A percentile compares a stretch with the other conserved stretches of the same genome.
These are phyloP conservation scores for Coffea canephora DNA, from an alignment of 257 asterid species.

Conservation along the genomic window DNA sequence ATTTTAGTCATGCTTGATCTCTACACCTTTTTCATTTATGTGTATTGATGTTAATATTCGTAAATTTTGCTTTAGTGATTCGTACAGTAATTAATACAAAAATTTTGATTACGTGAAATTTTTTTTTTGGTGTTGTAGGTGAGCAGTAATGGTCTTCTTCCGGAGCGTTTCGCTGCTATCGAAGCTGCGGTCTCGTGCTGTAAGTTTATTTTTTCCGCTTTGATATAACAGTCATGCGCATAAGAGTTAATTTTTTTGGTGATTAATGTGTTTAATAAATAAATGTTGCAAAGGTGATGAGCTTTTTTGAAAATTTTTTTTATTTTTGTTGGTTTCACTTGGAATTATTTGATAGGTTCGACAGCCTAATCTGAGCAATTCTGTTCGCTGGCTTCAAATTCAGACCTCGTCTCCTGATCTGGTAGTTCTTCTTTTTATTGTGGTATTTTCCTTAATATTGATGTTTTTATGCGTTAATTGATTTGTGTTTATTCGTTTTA, in stretches of 20 bases:
- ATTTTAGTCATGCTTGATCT: no score
- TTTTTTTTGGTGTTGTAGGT: neutral
- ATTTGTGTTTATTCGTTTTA: neutral
- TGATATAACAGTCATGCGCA: no score
- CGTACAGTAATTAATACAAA: no score
- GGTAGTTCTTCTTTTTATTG: slow-evolving; percentile 20
- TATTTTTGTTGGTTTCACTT: neutral
- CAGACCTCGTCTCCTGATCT: slow-evolving; percentile 75
- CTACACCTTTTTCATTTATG: no score
- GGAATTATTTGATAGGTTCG: slow-evolving; percentile 41
- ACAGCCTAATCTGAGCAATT: slow-evolving; percentile 50
- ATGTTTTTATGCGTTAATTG: neutral
- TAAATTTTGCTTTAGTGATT: no score
- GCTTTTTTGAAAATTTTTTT: neutral
- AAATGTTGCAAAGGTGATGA: neutral
- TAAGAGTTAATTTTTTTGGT: no score
- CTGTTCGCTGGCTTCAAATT: slow-evolving; percentile 91
- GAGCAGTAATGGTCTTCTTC: slow-evolving; percentile 34
- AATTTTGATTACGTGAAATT: neutral
- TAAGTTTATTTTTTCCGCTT: slow-evolving; percentile 7
- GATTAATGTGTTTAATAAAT: neutral
- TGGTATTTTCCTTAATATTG: neutral
- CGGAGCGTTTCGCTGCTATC: slow-evolving; percentile 33
- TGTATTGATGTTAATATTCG: no score
- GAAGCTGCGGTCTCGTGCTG: slow-evolving; percentile 48